Conservation (phyloP, 2,329 filamentous ascomycete genomes). For the Botrytis pseudocinerea region DNA sequence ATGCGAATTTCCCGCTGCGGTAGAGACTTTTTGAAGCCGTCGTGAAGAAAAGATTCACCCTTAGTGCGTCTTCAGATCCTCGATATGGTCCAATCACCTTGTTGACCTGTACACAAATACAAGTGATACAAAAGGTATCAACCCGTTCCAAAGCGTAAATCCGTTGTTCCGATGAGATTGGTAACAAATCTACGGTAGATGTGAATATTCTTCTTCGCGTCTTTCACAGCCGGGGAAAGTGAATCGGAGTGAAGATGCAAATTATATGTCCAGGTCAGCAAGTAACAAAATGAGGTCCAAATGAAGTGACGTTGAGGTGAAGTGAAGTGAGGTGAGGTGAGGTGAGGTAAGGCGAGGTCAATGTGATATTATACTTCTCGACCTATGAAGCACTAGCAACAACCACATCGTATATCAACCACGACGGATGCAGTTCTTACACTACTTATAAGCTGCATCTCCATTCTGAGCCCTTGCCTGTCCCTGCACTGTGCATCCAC, state of each 20-base stretch:
- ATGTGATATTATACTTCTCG: background rate
- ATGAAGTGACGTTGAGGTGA: background rate
- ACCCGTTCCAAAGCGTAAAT: background rate
- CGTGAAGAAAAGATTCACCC: constrained; percentile 12
- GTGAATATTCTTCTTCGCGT: background rate
- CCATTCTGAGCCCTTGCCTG: background rate
- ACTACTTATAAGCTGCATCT: constrained; percentile 5
- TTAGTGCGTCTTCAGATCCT: constrained; percentile 1
- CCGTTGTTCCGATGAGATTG: constrained; percentile 11
- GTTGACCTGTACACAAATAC: background rate
- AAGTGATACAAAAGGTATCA: constrained; percentile 13
- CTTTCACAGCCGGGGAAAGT: background rate
- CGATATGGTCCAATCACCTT: constrained; percentile 4
- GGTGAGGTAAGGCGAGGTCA: background rate
- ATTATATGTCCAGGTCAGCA: no score
- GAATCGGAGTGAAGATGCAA: background rate
- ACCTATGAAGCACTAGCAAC: constrained; percentile 3
- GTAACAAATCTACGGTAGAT: background rate
- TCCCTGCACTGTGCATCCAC: background rate
- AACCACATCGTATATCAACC: background rate
- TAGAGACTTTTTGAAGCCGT: background rate
- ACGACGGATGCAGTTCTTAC: background rate
- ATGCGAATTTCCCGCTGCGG: background rate
- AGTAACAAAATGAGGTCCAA: background rate
- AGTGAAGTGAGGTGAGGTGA: background rate